Evolutionary conservation across 352 stramenopile species (phyloP).

Genomic region (Aphanomyces euteiches): DNA sequence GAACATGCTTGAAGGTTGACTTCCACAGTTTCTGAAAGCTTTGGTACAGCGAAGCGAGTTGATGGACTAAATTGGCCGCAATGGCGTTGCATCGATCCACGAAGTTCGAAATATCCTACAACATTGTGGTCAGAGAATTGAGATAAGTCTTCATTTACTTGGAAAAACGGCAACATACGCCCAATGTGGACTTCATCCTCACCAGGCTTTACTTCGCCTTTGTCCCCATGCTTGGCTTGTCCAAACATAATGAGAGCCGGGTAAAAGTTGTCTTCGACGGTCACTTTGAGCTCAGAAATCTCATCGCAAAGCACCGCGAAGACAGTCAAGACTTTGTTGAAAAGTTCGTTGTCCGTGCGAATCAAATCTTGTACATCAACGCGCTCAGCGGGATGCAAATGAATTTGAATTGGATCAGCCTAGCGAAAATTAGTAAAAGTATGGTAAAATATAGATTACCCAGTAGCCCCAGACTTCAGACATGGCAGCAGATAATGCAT

Average conservation of each 20-base stretch:
- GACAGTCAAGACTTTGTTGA: constrained; percentile 87
- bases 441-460: constrained; percentile 36
- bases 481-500: constrained; percentile 80
- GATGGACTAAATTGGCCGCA: constrained; percentile 88
- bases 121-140: not conserved
- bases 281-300: constrained; percentile 86
- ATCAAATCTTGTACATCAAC: constrained; percentile 86
- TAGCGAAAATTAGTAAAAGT: constrained; percentile 26
- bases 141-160: constrained; percentile 30
- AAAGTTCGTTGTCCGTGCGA: constrained; percentile 85
- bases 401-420: constrained; percentile 80
- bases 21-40: constrained; percentile 86
- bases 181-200: constrained; percentile 83
- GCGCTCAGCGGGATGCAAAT: constrained; percentile 74
- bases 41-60: constrained; percentile 83
- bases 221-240: constrained; percentile 62
- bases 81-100: constrained; percentile 85
- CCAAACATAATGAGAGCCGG: constrained; percentile 87
- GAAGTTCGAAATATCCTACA: constrained; percentile 84
- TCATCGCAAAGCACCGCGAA: constrained; percentile 88
- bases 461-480: constrained; percentile 88
- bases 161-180: constrained; percentile 84
- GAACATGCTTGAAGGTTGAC: constrained; percentile 83
- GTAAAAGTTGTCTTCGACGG: constrained; percentile 87
- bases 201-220: constrained; percentile 61